These are phyloP conservation scores for Phytopythium cucurbitacearum DNA, from an alignment of 352 stramenopile genomes.

Conservation along the genomic window DNA sequence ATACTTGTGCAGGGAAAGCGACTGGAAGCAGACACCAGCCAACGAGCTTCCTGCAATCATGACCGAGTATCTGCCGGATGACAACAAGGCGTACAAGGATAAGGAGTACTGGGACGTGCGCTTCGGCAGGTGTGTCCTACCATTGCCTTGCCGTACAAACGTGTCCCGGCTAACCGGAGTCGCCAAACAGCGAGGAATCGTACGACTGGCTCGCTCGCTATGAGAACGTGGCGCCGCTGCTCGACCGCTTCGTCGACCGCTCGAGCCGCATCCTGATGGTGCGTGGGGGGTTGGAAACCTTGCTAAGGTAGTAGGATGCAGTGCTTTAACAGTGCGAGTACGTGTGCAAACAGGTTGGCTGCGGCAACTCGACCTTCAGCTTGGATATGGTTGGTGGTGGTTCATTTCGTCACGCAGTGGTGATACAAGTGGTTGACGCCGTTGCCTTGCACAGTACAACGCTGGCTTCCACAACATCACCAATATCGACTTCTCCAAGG, in stretches of 20 bases:
- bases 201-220: slow-evolving; percentile 77
- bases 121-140: slow-evolving; percentile 35
- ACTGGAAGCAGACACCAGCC: not conserved
- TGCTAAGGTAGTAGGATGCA: not conserved
- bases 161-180: not conserved
- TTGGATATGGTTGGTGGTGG: slow-evolving; percentile 41
- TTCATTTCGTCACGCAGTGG: not conserved
- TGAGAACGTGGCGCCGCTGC: slow-evolving; percentile 35
- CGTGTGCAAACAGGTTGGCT: slow-evolving; percentile 43
- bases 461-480: slow-evolving; percentile 57
- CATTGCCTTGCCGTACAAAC: slow-evolving; percentile 1
- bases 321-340: not conserved
- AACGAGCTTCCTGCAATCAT: slow-evolving; percentile 6
- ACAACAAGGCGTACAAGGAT: slow-evolving; percentile 61
- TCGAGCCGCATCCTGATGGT: slow-evolving; percentile 49
- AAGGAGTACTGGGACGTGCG: slow-evolving; percentile 72
- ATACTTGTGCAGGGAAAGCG: too few species aligned
- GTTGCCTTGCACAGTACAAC: slow-evolving; percentile 27
- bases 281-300: not conserved
- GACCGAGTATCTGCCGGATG: slow-evolving; percentile 34
- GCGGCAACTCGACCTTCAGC: slow-evolving; percentile 76
- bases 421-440: not conserved
- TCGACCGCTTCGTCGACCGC: slow-evolving; percentile 34
- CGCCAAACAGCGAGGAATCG: slow-evolving; percentile 43
- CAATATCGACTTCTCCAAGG: slow-evolving; percentile 66